Evolutionary conservation across 2,329 filamentous ascomycete genomes (phyloP).

Genomic region (Phyllosticta paracitricarpa): DNA sequence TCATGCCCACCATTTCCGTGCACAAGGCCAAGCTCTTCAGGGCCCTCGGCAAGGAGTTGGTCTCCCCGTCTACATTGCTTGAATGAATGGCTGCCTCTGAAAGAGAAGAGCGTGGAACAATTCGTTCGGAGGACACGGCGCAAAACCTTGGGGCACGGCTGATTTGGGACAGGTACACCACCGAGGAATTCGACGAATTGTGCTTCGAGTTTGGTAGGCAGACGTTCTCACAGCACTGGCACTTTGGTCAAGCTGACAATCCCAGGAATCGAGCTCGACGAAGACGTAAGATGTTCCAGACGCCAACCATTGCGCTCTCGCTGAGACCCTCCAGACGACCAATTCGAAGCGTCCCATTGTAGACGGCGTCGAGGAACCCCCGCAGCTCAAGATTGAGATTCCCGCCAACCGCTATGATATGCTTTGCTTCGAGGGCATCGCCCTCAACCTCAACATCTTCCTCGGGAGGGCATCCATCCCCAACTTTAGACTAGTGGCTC

Average conservation of each 20-base stretch:
- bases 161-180: constrained; percentile 57
- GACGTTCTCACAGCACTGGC: background rate
- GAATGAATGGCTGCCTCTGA: background rate
- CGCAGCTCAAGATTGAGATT: constrained; percentile 96
- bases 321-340: constrained; percentile 45
- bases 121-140: background rate
- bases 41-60: constrained; percentile 78
- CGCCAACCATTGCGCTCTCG: background rate
- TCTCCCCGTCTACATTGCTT: constrained; percentile 11
- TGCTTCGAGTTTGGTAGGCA: constrained; percentile 86
- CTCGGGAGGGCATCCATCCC: constrained; percentile 64
- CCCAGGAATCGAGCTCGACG: constrained; percentile 78
- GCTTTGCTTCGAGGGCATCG: constrained; percentile 95
- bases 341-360: constrained; percentile 62
- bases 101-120: background rate
- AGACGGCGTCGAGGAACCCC: constrained; percentile 72
- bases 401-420: constrained; percentile 89
- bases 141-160: background rate
- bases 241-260: constrained; percentile 1
- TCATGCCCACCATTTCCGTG: constrained; percentile 91
- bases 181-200: constrained; percentile 89
- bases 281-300: constrained; percentile 50
- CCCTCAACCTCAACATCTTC: constrained; percentile 94
- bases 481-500: constrained; percentile 66
- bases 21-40: constrained; percentile 95